Evolutionary conservation across 2,329 filamentous ascomycete species (phyloP), one percentile per base, ranked within the genome.

Genomic region (Aspergillus hiratsukae): DNA sequence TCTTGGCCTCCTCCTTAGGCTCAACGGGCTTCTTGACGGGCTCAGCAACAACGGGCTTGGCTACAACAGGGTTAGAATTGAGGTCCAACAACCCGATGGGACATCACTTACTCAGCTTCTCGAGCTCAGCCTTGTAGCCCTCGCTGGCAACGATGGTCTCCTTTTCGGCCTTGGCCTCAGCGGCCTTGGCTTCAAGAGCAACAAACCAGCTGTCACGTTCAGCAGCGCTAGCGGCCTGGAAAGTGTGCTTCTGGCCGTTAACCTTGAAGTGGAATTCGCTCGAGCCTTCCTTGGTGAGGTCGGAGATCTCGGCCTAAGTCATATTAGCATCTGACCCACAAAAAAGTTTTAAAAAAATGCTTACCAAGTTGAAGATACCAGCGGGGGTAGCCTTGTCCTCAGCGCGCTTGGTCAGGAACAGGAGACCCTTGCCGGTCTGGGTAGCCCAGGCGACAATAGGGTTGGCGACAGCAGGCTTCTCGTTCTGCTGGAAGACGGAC

Each of bases 201-300:
- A 86, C 79, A 68, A 96, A 85, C 94, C 94, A 97, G 83, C 89
- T 90, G 76, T 96, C 91, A 72, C 93, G 91, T 79, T 97, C 91
- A 58, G 85, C 80, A 50, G 83, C 68, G 68, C 72, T 87, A 68
- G 80, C 70, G 56, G 93, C 90, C 84, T 97, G 93, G 83, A 99
- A 96, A 59, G 84, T 84, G 83, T 97, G 91, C 86, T 96, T 96
- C 79, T 95, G 88, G 66, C 88, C 89, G 77, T 88, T 87, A 72
- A 89, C 78, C 72, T 87, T 90, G 81, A 97, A 89, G 71, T 86
- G 81, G 81, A 99, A 96, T 78, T 94, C 92, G 78, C 84, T 83
- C 64, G 83, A 72, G 59, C 91, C 89, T 61, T 91, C 88, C 75
- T 87, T 85, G 73, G 83, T 82, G 57, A 95, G 83, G 73, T 96